Evolutionary conservation across 345 rosid genomes (phyloP).

Genomic region (Corchorus olitorius): DNA sequence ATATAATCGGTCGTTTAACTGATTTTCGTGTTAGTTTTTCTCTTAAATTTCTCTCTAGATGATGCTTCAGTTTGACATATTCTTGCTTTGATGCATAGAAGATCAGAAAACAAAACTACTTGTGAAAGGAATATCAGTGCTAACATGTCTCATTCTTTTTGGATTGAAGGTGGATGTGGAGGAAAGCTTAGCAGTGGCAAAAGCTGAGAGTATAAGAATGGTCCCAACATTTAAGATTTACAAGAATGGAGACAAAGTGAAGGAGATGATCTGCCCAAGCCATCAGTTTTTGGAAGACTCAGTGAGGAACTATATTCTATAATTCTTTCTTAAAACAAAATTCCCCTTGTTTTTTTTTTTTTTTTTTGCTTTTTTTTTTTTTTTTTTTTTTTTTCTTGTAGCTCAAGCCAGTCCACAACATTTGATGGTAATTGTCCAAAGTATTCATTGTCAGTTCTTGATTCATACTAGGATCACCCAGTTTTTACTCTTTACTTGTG

Average conservation of each 20-base stretch:
- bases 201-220: constrained; percentile 62
- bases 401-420: constrained; percentile 5
- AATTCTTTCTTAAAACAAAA: constrained; percentile 20
- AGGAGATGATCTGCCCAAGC: constrained; percentile 80
- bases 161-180: constrained; percentile 65
- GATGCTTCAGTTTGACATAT: neutral
- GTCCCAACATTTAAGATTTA: constrained; percentile 81
- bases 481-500: constrained; percentile 29
- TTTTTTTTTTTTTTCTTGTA: constrained; percentile 7
- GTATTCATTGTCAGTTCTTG: constrained; percentile 14
- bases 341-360: constrained; percentile 18
- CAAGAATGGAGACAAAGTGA: constrained; percentile 64
- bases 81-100: neutral
- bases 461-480: constrained; percentile 28
- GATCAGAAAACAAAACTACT: neutral
- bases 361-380: constrained; percentile 21
- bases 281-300: constrained; percentile 66
- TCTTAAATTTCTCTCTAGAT: neutral
- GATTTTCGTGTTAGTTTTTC: neutral
- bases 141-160: neutral
- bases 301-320: constrained; percentile 54
- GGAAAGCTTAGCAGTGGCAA: constrained; percentile 58
- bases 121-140: neutral
- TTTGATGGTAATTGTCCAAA: constrained; percentile 18
- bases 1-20: neutral